Percentiles rank a stretch among this genome's conserved stretches.
Conservation (phyloP, 2,329 filamentous ascomycete species). For the Aspergillus caelatus region DNA sequence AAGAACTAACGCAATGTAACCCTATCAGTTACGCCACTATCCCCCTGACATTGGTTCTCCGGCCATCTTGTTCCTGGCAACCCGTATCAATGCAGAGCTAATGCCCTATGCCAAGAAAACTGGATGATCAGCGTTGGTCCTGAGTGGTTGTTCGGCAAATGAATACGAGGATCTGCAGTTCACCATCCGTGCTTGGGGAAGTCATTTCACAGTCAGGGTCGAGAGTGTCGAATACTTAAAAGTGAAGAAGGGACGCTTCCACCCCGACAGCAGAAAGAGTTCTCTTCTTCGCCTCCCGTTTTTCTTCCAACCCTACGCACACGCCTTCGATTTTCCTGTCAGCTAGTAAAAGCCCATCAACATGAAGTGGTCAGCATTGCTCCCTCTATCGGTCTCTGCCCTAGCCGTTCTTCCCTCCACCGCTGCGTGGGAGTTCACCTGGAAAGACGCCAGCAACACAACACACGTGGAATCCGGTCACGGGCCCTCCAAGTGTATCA, state of each 20-base stretch:
- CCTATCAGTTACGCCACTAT: neutral
- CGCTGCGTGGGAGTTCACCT: slow-evolving; percentile 19
- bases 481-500: slow-evolving; percentile 15
- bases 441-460: slow-evolving; percentile 9
- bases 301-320: neutral
- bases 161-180: slow-evolving; percentile 4
- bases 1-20: neutral
- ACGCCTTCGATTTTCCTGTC: neutral
- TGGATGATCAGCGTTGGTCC: neutral
- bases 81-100: neutral
- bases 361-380: slow-evolving; percentile 8
- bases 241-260: neutral
- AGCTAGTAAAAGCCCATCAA: neutral
- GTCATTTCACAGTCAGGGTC: neutral
- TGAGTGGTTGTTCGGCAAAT: neutral
- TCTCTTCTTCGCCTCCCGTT: neutral
- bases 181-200: neutral
- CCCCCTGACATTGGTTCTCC: neutral
- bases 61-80: neutral
- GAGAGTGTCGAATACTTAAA: neutral
- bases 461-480: slow-evolving; percentile 6
- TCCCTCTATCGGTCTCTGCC: slow-evolving; percentile 2
- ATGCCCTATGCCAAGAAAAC: neutral
- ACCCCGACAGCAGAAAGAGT: neutral
- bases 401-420: slow-evolving; percentile 9